Evolutionary conservation across 202 grass and related monocot species (phyloP).

Genomic region (Dendrocalamus latiflorus): DNA sequence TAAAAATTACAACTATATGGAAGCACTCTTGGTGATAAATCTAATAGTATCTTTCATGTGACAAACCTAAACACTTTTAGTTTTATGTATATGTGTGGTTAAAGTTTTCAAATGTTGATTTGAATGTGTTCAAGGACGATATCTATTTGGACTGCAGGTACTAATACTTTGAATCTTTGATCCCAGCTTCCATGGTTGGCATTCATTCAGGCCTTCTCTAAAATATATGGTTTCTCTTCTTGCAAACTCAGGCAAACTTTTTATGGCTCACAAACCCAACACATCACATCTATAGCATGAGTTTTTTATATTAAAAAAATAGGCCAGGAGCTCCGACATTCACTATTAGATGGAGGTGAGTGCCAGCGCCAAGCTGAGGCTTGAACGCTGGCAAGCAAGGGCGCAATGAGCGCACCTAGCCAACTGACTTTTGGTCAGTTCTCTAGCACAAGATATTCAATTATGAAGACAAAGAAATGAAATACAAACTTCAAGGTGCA

Average conservation of each 20-base stretch:
- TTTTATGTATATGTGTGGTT: neutral
- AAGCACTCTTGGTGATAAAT: too few relatives aligned
- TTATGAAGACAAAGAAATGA: neutral
- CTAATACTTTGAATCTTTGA: neutral
- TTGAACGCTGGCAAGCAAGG: too few relatives aligned
- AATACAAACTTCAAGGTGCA: slow-evolving; percentile 2
- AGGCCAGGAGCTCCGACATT: too few relatives aligned
- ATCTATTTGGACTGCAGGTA: neutral
- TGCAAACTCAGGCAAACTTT: neutral
- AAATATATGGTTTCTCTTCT: slow-evolving; percentile 5
- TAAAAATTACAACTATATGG: too few relatives aligned
- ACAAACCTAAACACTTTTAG: neutral
- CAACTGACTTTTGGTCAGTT: too few relatives aligned
- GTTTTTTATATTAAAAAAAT: too few relatives aligned
- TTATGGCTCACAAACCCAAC: neutral
- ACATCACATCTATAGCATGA: neutral
- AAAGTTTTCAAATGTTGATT: neutral
- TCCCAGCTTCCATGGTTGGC: slow-evolving; percentile 3
- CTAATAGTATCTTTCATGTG: neutral
- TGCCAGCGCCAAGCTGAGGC: too few relatives aligned
- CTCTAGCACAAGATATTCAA: neutral
- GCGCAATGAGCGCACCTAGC: too few relatives aligned
- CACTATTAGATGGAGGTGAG: too few relatives aligned
- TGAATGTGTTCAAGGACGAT: neutral
- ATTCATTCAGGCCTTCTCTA: slow-evolving; percentile 2